These are phyloP conservation scores for Mrakia frigida DNA, from an alignment of 768 basidiomycete species.

Conservation along the genomic window DNA sequence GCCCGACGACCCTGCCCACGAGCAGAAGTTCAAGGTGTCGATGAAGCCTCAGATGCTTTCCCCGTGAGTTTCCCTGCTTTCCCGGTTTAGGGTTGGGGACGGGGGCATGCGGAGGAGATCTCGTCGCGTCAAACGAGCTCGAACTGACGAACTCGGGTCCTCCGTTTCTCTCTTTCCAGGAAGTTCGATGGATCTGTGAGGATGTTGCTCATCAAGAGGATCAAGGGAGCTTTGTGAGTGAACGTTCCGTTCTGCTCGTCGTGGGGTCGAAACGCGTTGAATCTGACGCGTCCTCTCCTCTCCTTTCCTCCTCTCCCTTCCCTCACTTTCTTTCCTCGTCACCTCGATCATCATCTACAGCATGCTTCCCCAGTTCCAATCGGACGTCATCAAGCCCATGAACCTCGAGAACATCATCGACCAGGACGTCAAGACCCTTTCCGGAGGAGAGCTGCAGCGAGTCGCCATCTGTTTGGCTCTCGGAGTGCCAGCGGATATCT, in stretches of 20 bases:
- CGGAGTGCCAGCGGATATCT: slow-evolving; percentile 67
- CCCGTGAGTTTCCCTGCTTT: slow-evolving; percentile 3
- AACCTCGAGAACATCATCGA: slow-evolving; percentile 89
- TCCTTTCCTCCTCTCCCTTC: not conserved
- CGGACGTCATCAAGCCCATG: slow-evolving; percentile 97
- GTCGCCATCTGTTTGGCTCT: slow-evolving; percentile 93
- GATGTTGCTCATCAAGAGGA: slow-evolving; percentile 87
- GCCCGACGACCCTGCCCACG: slow-evolving; percentile 82
- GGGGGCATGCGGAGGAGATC: too few relatives aligned
- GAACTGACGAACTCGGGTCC: not conserved
- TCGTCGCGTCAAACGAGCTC: not conserved
- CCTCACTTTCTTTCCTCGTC: not conserved
- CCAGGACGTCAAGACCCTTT: slow-evolving; percentile 95
- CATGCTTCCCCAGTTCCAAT: slow-evolving; percentile 84
- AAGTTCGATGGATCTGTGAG: slow-evolving; percentile 97
- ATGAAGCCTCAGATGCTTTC: slow-evolving; percentile 83
- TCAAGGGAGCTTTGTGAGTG: slow-evolving; percentile 69
- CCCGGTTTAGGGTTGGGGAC: not conserved
- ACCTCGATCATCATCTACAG: not conserved
- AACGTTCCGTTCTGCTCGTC: not conserved
- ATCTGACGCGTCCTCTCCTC: not conserved
- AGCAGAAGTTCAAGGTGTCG: slow-evolving; percentile 64
- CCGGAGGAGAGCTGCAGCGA: slow-evolving; percentile 95
- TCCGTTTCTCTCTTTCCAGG: not conserved
- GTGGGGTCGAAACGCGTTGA: too few relatives aligned